A percentile compares a stretch with the other conserved stretches of the same genome.
Evolutionary conservation across 805 yeast species (phyloP).

Genomic region (Wickerhamiella azyma): DNA sequence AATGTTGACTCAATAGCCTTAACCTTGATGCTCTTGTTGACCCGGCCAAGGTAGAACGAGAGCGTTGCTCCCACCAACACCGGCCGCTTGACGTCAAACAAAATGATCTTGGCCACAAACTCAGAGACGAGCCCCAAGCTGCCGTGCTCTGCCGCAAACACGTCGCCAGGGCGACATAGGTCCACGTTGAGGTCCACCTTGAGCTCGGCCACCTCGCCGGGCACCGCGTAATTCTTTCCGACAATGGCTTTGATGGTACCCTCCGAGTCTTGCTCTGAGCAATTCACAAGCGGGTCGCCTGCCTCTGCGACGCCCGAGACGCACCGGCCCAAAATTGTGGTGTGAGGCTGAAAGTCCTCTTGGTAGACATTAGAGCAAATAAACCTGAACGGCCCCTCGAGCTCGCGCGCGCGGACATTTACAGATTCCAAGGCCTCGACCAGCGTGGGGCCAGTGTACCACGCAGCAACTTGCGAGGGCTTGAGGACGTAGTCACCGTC

Average conservation of each 20-base stretch:
- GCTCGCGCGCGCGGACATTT: slow-evolving; percentile 16
- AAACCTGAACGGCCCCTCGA: slow-evolving; percentile 32
- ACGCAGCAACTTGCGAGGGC: slow-evolving; percentile 23
- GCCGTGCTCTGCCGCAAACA: slow-evolving; percentile 38
- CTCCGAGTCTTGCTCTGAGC: slow-evolving; percentile 35
- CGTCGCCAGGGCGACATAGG: slow-evolving; percentile 51
- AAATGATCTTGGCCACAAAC: slow-evolving; percentile 41
- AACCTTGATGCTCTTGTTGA: slow-evolving; percentile 56
- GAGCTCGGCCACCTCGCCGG: slow-evolving; percentile 43
- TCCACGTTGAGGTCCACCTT: slow-evolving; percentile 29
- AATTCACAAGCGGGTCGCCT: slow-evolving; percentile 47
- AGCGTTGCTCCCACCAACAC: slow-evolving; percentile 68
- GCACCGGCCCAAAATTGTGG: slow-evolving; percentile 50
- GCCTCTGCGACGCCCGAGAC: slow-evolving; percentile 55
- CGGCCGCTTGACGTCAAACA: slow-evolving; percentile 61
- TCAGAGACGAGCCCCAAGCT: slow-evolving; percentile 35
- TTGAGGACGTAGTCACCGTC: slow-evolving; percentile 52
- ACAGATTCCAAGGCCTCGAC: slow-evolving; percentile 25
- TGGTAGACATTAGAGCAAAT: slow-evolving; percentile 50
- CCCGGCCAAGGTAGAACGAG: slow-evolving; percentile 62
- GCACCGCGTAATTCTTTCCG: slow-evolving; percentile 31
- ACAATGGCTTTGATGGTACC: slow-evolving; percentile 15
- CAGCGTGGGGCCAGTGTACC: slow-evolving; percentile 38
- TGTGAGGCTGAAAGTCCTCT: slow-evolving; percentile 34
- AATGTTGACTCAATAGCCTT: slow-evolving; percentile 31